Percentiles rank a stretch among this genome's conserved stretches.
Evolutionary conservation across 352 stramenopile species (phyloP).

Genomic region (Blastocystis sp.): DNA sequence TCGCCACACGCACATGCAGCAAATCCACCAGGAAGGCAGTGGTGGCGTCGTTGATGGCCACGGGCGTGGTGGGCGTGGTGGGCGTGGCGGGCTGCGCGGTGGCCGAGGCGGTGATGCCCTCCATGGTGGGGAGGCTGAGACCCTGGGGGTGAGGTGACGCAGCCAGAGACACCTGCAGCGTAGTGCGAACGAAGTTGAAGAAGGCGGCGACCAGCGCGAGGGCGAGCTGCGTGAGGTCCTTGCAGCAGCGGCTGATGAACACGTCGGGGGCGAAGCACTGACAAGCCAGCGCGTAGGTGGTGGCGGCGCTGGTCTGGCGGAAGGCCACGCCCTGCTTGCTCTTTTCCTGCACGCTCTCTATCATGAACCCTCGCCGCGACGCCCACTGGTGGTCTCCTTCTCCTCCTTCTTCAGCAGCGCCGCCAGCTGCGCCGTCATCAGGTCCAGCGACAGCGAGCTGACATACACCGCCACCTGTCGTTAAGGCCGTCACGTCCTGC

Average conservation of each 20-base stretch:
- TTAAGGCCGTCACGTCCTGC: not conserved
- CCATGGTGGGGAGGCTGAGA: not conserved
- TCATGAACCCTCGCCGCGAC: not conserved
- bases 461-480: constrained; percentile 31
- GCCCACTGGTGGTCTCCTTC: constrained; percentile 37
- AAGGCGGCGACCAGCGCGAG: not conserved
- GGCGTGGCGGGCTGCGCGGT: not conserved
- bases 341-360: constrained; percentile 39
- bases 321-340: constrained; percentile 33
- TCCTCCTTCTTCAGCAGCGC: not conserved
- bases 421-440: constrained; percentile 27
- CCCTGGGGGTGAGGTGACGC: not conserved
- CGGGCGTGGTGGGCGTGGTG: not conserved
- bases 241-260: constrained; percentile 31
- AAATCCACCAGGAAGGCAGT: not conserved
- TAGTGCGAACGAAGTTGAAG: not conserved
- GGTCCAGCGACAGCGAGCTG: constrained; percentile 40
- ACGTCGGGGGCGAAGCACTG: constrained; percentile 52
- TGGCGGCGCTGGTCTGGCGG: not conserved
- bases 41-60: not conserved
- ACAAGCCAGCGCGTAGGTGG: constrained; percentile 22
- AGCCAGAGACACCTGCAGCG: not conserved
- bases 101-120: not conserved
- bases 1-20: not conserved
- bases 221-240: constrained; percentile 17